Percentiles rank a stretch among this genome's conserved stretches.
phyloP scores from a whole-genome alignment of 1,284 basidiomycete species.

The Stereum hirsutum region DNA sequence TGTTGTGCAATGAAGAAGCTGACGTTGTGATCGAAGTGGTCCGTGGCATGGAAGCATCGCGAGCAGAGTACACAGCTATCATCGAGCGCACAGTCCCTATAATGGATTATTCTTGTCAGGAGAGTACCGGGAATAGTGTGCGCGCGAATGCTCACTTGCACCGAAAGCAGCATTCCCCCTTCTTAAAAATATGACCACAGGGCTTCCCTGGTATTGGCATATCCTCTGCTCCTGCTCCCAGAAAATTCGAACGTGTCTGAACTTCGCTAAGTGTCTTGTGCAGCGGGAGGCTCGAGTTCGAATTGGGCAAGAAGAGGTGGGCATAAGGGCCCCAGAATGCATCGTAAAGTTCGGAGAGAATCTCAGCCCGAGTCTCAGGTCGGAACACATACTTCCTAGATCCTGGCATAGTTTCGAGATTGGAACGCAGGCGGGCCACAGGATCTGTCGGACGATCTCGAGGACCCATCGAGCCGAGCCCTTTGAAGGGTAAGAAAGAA shows the following conservation, averaged over 20 bases:
- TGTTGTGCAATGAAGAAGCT: conserved; percentile 88
- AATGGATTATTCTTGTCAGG: conserved; percentile 1
- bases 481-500: conserved; percentile 38
- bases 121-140: neutral
- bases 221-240: conserved; percentile 47
- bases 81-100: conserved; percentile 83
- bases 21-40: conserved; percentile 82
- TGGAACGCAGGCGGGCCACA: conserved; percentile 59
- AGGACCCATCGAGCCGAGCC: conserved; percentile 40
- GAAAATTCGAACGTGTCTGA: conserved; percentile 46
- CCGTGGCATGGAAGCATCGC: conserved; percentile 78
- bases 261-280: conserved; percentile 57
- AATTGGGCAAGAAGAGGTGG: conserved; percentile 58
- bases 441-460: conserved; percentile 46
- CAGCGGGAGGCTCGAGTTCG: conserved; percentile 48
- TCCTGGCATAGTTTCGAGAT: conserved; percentile 70
- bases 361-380: conserved; percentile 60
- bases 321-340: conserved; percentile 71
- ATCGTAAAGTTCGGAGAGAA: conserved; percentile 69
- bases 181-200: conserved; percentile 73
- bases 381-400: conserved; percentile 70
- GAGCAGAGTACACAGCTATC: conserved; percentile 85
- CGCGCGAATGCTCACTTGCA: conserved; percentile 83
- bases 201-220: conserved; percentile 52
- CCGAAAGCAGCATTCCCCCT: conserved; percentile 81